Base-by-base conservation (phyloP, 208 protist species). In the Lotmaria passim region DNA sequence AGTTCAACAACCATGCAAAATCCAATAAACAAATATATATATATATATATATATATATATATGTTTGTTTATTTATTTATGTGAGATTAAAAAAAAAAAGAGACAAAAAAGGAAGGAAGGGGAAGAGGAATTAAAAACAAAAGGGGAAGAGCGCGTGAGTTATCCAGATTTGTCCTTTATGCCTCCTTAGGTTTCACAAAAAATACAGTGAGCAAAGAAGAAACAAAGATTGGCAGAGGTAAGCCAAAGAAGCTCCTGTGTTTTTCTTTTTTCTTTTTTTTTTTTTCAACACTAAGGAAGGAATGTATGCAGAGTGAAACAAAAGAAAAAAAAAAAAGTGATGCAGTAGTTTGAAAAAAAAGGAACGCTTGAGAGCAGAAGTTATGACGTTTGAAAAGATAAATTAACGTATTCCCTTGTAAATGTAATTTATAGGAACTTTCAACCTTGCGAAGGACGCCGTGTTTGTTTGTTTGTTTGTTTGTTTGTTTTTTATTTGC, bases 191-290 rank as follows among this genome's bases (percentile, higher is more conserved):
- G 43, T 21, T 51, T 30, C 26, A 4, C 39, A 69, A 36, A 75
- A 41, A 23, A 3, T 39, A 50, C 28, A 47, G 34, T 5, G 17
- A 51, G 56, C 15, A 31, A 47, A 60, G 15, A 38, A 55, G 31
- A 63, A 33, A 48, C 38, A 41, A 33, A 31, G 7, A 70, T 8
- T 5, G 28, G 38, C 51, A 31, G 47, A 52, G 23, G 23, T 6
- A 24, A 12, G n/a, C 44, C 23, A 55, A 11, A 17, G 28, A 5
- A 47, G 43, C 43, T 23, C 15, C 10, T 47, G n/a, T 21, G 19
- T 17, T 6, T 43, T 72, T 57, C 51, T 50, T 72, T 72, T 38
- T 43, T 62, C 12, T 72, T 64, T 34, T 51, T 67, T 41, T 65
- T 46, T 41, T 64, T 66, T 51, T 55, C 30, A 23, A 36, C 19